These are phyloP conservation scores for Trypanosoma lewisi DNA, from an alignment of 208 protist species.

Conservation along the genomic window DNA sequence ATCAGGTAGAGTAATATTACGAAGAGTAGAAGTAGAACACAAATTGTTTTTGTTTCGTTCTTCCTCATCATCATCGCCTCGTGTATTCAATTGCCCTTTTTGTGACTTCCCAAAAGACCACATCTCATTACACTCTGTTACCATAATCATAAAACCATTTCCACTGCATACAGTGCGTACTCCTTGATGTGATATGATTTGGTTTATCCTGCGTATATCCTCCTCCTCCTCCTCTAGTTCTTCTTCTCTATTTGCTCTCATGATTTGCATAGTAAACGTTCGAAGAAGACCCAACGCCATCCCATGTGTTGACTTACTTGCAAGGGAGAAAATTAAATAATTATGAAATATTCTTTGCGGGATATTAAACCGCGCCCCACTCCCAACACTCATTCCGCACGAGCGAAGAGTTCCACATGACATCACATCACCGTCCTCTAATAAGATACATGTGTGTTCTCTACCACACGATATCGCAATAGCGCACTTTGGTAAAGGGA, in stretches of 20 bases:
- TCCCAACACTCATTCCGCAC: slow-evolving; percentile 45
- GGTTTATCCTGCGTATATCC: slow-evolving; percentile 39
- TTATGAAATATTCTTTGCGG: slow-evolving; percentile 48
- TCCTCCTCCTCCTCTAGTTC: slow-evolving; percentile 21
- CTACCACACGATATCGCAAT: slow-evolving; percentile 54
- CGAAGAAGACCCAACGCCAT: slow-evolving; percentile 44
- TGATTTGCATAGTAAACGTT: slow-evolving; percentile 30
- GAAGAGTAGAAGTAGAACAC: slow-evolving; percentile 6
- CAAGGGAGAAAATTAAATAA: slow-evolving; percentile 50
- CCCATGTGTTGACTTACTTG: slow-evolving; percentile 38
- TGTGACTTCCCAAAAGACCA: slow-evolving; percentile 50
- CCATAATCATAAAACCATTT: slow-evolving; percentile 51
- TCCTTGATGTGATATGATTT: slow-evolving; percentile 32
- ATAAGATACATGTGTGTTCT: slow-evolving; percentile 62
- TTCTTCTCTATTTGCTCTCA: slow-evolving; percentile 30
- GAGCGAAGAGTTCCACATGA: slow-evolving; percentile 48
- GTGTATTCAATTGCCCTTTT: slow-evolving; percentile 61
- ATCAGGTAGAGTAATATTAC: slow-evolving; percentile 30
- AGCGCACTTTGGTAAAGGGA: slow-evolving; percentile 46
- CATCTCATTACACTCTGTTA: slow-evolving; percentile 44
- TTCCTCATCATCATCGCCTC: slow-evolving; percentile 31
- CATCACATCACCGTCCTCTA: slow-evolving; percentile 73
- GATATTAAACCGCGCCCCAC: slow-evolving; percentile 30
- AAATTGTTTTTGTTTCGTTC: not conserved
- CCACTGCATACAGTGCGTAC: slow-evolving; percentile 42